Conservation (phyloP, 1,284 basidiomycete genomes). For the Ceratobasidium sp. region DNA sequence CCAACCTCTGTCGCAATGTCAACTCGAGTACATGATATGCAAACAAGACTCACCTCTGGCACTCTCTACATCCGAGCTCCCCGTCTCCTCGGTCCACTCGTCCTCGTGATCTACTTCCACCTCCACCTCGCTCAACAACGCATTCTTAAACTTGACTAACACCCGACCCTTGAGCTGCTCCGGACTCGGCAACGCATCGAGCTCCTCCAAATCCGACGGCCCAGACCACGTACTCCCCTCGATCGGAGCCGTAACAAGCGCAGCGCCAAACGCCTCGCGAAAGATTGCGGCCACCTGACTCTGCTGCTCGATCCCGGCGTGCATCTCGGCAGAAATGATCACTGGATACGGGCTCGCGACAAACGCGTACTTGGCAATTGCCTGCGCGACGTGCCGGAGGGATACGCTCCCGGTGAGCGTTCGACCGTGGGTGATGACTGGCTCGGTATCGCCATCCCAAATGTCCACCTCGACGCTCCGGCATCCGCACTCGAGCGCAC, state of each 20-base stretch:
- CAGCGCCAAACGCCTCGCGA: conserved; percentile 76
- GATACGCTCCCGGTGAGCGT: conserved; percentile 90
- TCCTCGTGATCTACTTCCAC: conserved; percentile 50
- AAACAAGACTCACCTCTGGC: conserved; percentile 35
- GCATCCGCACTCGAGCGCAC: conserved; percentile 88
- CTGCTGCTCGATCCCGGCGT: conserved; percentile 85
- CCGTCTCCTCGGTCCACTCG: conserved; percentile 50
- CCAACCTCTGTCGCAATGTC: background rate
- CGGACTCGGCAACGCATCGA: conserved; percentile 80
- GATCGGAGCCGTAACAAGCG: conserved; percentile 69
- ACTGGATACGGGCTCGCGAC: conserved; percentile 92
- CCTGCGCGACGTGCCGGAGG: conserved; percentile 82
- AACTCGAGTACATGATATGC: background rate
- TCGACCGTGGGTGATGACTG: conserved; percentile 88
- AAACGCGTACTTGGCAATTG: conserved; percentile 93
- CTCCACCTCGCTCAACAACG: conserved; percentile 55
- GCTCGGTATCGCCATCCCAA: conserved; percentile 85
- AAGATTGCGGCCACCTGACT: conserved; percentile 82
- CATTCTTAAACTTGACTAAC: conserved; percentile 76
- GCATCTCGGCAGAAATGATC: conserved; percentile 93
- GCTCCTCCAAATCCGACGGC: conserved; percentile 50
- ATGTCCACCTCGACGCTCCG: conserved; percentile 98
- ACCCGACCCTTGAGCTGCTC: conserved; percentile 82
- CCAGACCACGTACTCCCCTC: conserved; percentile 53
- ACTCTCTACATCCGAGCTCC: conserved; percentile 49